Evolutionary conservation across 306 rosid genomes (phyloP), one percentile per base, ranked within the genome.

Genomic region (Casuarina glauca): DNA sequence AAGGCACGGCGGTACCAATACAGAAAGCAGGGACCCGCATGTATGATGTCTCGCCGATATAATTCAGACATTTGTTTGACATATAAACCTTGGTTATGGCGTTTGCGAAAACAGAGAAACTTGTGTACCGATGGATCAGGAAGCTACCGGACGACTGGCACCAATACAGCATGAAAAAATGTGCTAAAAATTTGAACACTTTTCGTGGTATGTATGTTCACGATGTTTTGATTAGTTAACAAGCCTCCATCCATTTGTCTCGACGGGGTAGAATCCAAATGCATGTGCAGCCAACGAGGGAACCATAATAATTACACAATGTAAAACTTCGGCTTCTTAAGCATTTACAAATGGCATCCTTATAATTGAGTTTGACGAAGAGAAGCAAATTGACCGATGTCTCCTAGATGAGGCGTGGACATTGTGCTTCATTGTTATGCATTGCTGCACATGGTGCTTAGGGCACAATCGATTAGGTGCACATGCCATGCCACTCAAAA

Each of bases 1-100:
- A 12, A 5, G 6, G 69, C 45, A 44, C 16, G 43, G 43, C 10
- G 42, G 8, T 67, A 67, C 50, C 71, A 42, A 67, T 41, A 42
- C 9, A 15, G 50, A 67, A 26, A 64, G 70, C 41, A 17, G 71
- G 71, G 71, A 41, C 71, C 71, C 71, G 50, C 71, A 9, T 41
- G 50, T 6, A 42, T 67, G 4, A 67, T 67, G 71, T 67, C 71
- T 42, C n/a, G 36, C 32, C n/a, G 36, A 42, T 20, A 41, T 12
- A 66, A 41, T 26, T 39, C 71, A 66, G 71, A 42, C 71, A 67
- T 16, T 42, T 10, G 35, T 67, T 67, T 67, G 71, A 67, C 71
- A 32, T 67, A 7, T 1, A 42, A 17, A 3, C 50, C 10, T n/a
- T 41, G 35, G 17, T 19, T 41, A 17, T 43, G n/a, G 50, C 17